These are phyloP conservation scores for Paxillus involutus DNA, from an alignment of 768 basidiomycete species.

Conservation along the genomic window DNA sequence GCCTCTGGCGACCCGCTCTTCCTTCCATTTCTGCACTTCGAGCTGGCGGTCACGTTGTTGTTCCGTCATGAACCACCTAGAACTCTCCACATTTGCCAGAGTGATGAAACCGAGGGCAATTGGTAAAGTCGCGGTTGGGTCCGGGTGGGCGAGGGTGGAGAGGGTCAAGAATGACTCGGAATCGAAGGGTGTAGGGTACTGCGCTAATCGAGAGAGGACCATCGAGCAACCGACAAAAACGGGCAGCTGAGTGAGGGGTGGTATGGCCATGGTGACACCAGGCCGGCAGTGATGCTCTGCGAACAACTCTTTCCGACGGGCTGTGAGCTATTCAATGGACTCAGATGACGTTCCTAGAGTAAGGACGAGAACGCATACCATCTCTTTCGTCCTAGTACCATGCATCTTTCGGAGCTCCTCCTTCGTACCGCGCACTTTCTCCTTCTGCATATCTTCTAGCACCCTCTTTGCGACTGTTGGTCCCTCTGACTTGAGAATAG, in stretches of 20 bases:
- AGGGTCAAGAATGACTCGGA: constrained; percentile 77
- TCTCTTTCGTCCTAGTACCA: constrained; percentile 43
- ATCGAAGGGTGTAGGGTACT: constrained; percentile 65
- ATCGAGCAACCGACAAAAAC: constrained; percentile 69
- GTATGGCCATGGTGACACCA: constrained; percentile 54
- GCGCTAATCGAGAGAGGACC: constrained; percentile 53
- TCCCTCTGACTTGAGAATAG: constrained; percentile 52
- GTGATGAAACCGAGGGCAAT: constrained; percentile 72
- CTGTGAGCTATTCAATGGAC: constrained; percentile 42
- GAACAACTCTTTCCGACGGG: constrained; percentile 59
- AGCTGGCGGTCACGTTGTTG: constrained; percentile 52
- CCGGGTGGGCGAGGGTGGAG: constrained; percentile 66
- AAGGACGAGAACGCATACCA: constrained; percentile 36
- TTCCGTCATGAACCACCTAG: constrained; percentile 68
- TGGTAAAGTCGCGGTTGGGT: constrained; percentile 69
- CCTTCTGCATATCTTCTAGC: constrained; percentile 50
- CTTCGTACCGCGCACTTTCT: constrained; percentile 55
- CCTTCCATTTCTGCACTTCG: constrained; percentile 46
- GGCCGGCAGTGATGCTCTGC: constrained; percentile 58
- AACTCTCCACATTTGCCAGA: constrained; percentile 77
- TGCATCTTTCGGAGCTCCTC: constrained; percentile 50
- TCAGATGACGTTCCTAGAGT: constrained; percentile 1
- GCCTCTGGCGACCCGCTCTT: constrained; percentile 41
- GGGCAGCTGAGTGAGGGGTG: constrained; percentile 68
- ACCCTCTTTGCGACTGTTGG: constrained; percentile 36